These are phyloP conservation scores for Pterocarpus santalinus DNA, from an alignment of 306 rosid genomes.

Conservation along the genomic window DNA sequence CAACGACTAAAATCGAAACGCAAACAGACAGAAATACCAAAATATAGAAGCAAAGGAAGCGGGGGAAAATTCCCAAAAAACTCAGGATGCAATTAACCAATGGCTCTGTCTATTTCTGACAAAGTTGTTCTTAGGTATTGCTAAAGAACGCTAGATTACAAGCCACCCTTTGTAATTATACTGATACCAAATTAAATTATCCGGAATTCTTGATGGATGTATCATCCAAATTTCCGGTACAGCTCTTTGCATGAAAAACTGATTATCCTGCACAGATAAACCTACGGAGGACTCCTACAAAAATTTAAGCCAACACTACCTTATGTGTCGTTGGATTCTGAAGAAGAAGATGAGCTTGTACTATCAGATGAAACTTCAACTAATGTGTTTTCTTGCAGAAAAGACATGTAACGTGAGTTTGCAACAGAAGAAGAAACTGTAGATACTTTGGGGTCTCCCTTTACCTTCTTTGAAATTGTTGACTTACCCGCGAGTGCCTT, in stretches of 20 bases:
- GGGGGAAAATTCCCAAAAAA: too few species aligned
- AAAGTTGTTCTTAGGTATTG: neutral
- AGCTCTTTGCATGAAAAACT: slow-evolving; percentile 3
- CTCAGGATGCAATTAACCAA: neutral
- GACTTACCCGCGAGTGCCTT: slow-evolving; percentile 36
- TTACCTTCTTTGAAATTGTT: slow-evolving; percentile 40
- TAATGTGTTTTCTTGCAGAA: slow-evolving; percentile 30
- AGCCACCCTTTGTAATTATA: neutral
- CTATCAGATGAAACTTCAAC: slow-evolving; percentile 58
- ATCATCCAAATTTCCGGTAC: neutral
- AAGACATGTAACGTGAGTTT: slow-evolving; percentile 17
- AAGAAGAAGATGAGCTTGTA: slow-evolving; percentile 52
- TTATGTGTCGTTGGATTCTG: slow-evolving; percentile 52
- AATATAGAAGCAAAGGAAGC: neutral
- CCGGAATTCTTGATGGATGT: slow-evolving; percentile 11
- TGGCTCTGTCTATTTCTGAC: neutral
- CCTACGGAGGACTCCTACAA: neutral
- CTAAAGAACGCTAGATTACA: neutral
- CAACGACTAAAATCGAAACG: neutral
- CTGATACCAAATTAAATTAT: neutral
- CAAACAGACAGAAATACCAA: neutral
- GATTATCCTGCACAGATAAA: slow-evolving; percentile 19
- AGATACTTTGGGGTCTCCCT: slow-evolving; percentile 41
- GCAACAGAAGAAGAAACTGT: slow-evolving; percentile 12
- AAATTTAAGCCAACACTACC: slow-evolving; percentile 13